These are phyloP conservation scores for Fusarium sacchari DNA, from an alignment of 2,329 filamentous ascomycete species.

Conservation along the genomic window DNA sequence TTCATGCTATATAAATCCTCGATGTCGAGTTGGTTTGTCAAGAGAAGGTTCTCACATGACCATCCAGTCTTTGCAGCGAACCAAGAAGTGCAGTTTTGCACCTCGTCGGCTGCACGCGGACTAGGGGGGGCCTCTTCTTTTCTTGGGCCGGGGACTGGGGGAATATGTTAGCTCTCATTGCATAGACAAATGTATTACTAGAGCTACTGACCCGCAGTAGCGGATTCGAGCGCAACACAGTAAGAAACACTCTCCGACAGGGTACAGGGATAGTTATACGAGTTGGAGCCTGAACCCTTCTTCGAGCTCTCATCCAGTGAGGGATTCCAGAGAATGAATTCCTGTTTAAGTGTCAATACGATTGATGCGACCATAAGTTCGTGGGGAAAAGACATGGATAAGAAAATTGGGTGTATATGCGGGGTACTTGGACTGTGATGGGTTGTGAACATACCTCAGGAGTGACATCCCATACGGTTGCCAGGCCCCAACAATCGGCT, in stretches of 20 bases:
- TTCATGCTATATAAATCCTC: no score
- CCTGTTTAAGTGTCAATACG: neutral
- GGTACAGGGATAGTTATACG: neutral
- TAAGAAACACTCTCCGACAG: neutral
- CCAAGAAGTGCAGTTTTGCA: no score
- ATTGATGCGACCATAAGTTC: neutral
- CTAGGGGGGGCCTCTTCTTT: no score
- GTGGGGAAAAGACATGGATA: neutral
- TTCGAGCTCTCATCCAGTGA: neutral
- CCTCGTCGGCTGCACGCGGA: no score
- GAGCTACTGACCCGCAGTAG: neutral
- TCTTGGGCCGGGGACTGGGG: neutral
- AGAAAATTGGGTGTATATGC: neutral
- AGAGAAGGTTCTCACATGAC: no score
- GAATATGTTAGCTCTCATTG: neutral
- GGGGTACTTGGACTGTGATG: neutral
- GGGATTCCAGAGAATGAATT: neutral
- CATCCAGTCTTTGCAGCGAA: no score
- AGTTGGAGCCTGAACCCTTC: neutral
- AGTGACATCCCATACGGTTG: neutral
- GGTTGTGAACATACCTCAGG: neutral
- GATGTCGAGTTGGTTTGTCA: no score
- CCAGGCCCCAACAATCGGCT: neutral
- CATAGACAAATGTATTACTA: neutral
- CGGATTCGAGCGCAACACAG: neutral